Conservation (phyloP, 257 asterid species). For the Mentha longifolia region DNA sequence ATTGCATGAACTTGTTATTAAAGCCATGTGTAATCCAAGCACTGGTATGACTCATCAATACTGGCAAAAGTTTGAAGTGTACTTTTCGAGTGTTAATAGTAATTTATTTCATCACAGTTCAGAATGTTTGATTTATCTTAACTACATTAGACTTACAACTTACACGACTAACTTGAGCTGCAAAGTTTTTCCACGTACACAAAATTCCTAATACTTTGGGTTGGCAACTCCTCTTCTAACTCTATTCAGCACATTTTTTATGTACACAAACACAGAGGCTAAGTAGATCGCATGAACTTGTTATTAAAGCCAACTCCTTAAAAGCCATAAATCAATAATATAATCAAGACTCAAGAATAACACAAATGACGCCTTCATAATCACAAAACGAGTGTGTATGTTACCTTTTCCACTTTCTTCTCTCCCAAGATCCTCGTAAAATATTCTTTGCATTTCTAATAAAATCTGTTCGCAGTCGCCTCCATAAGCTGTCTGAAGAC, state of each 20-base stretch:
- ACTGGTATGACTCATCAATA: background rate
- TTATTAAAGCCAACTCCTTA: background rate
- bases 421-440: slow-evolving; percentile 78
- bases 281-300: background rate
- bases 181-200: background rate
- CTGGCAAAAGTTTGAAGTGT: background rate
- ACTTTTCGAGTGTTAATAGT: background rate
- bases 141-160: slow-evolving; percentile 7
- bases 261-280: background rate
- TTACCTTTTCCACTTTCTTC: slow-evolving; percentile 57
- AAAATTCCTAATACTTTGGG: slow-evolving; percentile 5
- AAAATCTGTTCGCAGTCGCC: slow-evolving; percentile 88
- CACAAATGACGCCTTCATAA: slow-evolving; percentile 10
- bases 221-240: background rate
- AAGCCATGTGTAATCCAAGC: too few relatives aligned
- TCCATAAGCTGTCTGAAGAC: slow-evolving; percentile 64
- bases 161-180: background rate
- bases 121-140: slow-evolving; percentile 8
- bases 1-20: too few relatives aligned
- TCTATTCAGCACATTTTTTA: background rate
- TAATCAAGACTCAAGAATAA: background rate
- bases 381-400: background rate
- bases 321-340: background rate
- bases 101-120: background rate
- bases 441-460: slow-evolving; percentile 84